These are phyloP conservation scores for Mangifera indica DNA, from an alignment of 345 rosid species.

Conservation along the genomic window DNA sequence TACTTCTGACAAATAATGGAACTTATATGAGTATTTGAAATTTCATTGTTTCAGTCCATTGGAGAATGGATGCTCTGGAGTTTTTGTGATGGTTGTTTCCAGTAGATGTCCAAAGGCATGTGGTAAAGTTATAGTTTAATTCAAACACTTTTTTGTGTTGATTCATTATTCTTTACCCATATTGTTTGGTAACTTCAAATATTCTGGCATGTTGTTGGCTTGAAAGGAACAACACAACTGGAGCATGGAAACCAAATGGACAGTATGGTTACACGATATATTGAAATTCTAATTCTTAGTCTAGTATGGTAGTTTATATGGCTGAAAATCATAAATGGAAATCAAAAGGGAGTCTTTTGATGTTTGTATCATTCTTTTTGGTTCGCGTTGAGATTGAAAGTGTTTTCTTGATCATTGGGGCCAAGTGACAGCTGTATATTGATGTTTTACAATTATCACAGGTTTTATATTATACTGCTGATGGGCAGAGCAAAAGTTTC, in stretches of 20 bases:
- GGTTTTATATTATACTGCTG: conserved; percentile 41
- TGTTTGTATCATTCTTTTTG: background rate
- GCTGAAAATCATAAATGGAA: background rate
- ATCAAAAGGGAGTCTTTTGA: too few species aligned
- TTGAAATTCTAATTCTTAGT: conserved; percentile 7
- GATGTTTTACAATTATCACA: conserved; percentile 27
- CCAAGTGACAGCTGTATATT: too few species aligned
- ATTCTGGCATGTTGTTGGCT: conserved; percentile 87
- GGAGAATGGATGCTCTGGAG: conserved; percentile 89
- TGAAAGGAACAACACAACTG: conserved; percentile 81
- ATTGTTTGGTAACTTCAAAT: conserved; percentile 38
- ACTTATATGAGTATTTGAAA: conserved; percentile 6
- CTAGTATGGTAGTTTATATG: background rate
- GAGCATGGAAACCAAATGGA: conserved; percentile 84
- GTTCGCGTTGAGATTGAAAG: background rate
- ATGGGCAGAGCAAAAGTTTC: conserved; percentile 53
- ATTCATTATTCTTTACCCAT: conserved; percentile 3
- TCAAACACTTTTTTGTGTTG: background rate
- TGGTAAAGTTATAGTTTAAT: conserved; percentile 21
- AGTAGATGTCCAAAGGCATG: conserved; percentile 90
- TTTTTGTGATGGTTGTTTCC: conserved; percentile 88
- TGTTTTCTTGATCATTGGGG: conserved; percentile 6
- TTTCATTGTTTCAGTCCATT: conserved; percentile 58
- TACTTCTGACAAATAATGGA: conserved; percentile 6
- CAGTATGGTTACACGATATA: conserved; percentile 83